A percentile compares a stretch with the other conserved stretches of the same genome.
phyloP scores from a whole-genome alignment of 2,329 filamentous ascomycete genomes.

The Aspergillus versicolor region DNA sequence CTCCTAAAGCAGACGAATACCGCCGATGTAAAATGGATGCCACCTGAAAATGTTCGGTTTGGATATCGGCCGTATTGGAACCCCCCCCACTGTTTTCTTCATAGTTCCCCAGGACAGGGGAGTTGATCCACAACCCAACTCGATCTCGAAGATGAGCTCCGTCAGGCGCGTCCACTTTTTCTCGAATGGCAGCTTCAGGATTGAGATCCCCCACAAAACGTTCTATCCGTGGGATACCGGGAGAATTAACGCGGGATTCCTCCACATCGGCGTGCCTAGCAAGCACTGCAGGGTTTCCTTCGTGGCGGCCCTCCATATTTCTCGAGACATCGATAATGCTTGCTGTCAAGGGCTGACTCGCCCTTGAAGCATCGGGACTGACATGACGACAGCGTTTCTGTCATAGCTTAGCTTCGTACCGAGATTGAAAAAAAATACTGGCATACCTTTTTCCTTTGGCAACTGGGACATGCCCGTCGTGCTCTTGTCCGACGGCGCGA shows the following conservation, averaged over 20 bases:
- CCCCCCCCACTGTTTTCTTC: neutral
- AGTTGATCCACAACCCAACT: constrained; percentile 35
- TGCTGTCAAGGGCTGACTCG: neutral
- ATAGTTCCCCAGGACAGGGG: constrained; percentile 15
- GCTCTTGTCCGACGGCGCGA: constrained; percentile 33
- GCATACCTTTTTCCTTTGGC: constrained; percentile 31
- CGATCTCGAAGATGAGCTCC: constrained; percentile 28
- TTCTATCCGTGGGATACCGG: constrained; percentile 20
- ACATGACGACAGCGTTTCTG: constrained; percentile 37
- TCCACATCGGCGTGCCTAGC: neutral
- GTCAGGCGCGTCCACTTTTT: constrained; percentile 26
- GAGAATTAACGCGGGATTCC: neutral
- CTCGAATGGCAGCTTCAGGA: constrained; percentile 40
- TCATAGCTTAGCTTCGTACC: neutral
- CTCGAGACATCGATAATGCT: neutral
- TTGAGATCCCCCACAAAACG: constrained; percentile 44
- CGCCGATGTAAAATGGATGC: constrained; percentile 24
- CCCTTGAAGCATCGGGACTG: constrained; percentile 5
- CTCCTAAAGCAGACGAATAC: constrained; percentile 25
- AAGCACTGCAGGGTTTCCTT: neutral
- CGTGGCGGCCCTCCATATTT: neutral
- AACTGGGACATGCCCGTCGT: constrained; percentile 30
- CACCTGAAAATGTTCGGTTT: constrained; percentile 8
- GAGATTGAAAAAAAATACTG: neutral
- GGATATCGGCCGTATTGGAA: neutral